Evolutionary conservation across 805 yeast species (phyloP).

Genomic region (Cyberlindnera xishuangbannaensis): DNA sequence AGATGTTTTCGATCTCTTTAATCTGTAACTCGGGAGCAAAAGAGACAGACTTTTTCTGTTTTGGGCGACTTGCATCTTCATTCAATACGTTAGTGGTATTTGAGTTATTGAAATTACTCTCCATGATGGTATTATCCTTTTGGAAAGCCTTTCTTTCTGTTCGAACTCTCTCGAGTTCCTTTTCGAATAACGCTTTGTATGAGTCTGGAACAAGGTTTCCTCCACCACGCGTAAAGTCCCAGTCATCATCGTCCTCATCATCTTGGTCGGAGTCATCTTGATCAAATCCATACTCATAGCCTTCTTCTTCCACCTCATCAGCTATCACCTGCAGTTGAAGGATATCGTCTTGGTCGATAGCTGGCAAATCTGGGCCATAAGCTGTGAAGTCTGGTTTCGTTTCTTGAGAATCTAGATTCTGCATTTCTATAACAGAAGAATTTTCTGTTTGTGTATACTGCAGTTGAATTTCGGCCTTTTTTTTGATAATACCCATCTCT

Average conservation of each 20-base stretch:
- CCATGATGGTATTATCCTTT: too few species aligned
- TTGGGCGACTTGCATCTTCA: slow-evolving; percentile 11
- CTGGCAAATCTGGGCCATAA: slow-evolving; percentile 12
- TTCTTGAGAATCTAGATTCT: background rate
- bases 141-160: slow-evolving; percentile 8
- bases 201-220: slow-evolving; percentile 18
- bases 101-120: too few species aligned
- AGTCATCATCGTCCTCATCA: slow-evolving; percentile 22
- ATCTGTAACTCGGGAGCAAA: slow-evolving; percentile 49
- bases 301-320: slow-evolving; percentile 36
- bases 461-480: background rate
- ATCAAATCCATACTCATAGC: slow-evolving; percentile 32
- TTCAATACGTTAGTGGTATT: too few species aligned
- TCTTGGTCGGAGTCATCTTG: slow-evolving; percentile 18
- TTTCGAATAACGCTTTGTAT: slow-evolving; percentile 16
- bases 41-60: slow-evolving; percentile 41
- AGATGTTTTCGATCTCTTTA: slow-evolving; percentile 54
- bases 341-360: slow-evolving; percentile 40
- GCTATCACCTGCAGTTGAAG: slow-evolving; percentile 51
- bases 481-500: slow-evolving; percentile 16
- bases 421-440: too few species aligned
- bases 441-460: too few species aligned
- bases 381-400: background rate
- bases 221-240: slow-evolving; percentile 13
- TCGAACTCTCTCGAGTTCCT: slow-evolving; percentile 20